Base-by-base conservation (phyloP, 164 flowering plant species). In the Tinospora cordifolia region DNA sequence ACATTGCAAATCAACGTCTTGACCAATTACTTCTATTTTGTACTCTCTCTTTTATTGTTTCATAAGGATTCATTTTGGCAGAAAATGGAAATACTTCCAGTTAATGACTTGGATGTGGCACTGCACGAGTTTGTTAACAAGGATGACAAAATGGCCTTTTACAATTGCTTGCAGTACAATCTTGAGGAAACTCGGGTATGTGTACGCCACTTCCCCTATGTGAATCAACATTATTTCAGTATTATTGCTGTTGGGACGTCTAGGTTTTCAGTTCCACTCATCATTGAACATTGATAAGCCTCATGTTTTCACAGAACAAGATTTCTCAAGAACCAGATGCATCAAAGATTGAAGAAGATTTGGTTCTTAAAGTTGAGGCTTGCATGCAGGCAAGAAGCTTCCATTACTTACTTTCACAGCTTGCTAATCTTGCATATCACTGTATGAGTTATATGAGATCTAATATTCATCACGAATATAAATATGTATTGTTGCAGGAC, bases 11-110 rank as follows among this genome's bases (percentile, higher is more conserved):
- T 44, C 47, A 44, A 44, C 7, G 21, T 17, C 24, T 54, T 10
- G 6, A 54, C 60, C 24, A 19, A 54, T 54, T 24, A 54, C 6
- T 47, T 67, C 19, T 66, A 13, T 66, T 22, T n/a, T 36, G 9
- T 46, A 2, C 60, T 30, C 15, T n/a, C 67, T 10, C 40, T 30
- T 30, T 30, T 30, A 30, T 4, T 2, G 36, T 58, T 14, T 30
- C 51, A 66, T 62, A 38, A 6, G 27, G 14, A 6, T 25, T 74
- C 6, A 38, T 77, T 36, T 44, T 72, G 83, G 77, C 92, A 94
- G 99, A 92, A 90, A 87, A 94, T 94, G 99, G 99, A 94, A 84
- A 86, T 94, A 66, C 95, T 92, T 69, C 99, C 98, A 0, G 97
- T 94, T 70, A 87, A 81, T 79, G 99, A 94, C 79, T 77, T 94